Conservation (phyloP, 1,284 basidiomycete genomes). For the Rhodotorula sp. region DNA sequence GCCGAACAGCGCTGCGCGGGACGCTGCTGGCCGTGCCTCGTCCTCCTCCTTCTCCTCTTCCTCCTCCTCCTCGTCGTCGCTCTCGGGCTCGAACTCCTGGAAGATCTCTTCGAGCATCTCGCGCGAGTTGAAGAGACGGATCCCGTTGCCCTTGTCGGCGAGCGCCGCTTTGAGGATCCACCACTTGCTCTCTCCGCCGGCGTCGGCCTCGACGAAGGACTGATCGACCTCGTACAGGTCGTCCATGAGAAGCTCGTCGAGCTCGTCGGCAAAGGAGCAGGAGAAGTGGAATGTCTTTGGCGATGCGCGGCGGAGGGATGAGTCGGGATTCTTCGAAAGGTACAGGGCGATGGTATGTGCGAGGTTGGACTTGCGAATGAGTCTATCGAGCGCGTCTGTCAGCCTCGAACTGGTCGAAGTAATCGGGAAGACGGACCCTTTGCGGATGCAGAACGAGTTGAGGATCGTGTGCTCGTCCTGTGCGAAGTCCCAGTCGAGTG, state of each 20-base stretch:
- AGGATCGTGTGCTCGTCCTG: constrained; percentile 21
- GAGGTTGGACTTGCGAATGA: constrained; percentile 94
- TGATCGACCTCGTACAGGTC: constrained; percentile 85
- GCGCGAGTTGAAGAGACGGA: constrained; percentile 82
- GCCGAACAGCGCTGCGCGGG: constrained; percentile 55
- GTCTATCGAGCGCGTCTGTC: constrained; percentile 35
- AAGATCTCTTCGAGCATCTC: constrained; percentile 76
- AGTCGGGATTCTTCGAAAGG: constrained; percentile 67
- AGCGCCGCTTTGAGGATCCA: constrained; percentile 97
- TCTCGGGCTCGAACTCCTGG: constrained; percentile 72
- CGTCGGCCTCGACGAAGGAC: constrained; percentile 58
- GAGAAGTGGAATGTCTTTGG: constrained; percentile 88
- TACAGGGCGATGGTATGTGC: constrained; percentile 74
- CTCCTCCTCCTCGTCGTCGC: constrained; percentile 52
- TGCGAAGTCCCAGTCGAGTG: constrained; percentile 41
- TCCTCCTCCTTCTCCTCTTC: constrained; percentile 51
- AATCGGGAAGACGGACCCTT: constrained; percentile 45
- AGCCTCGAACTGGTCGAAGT: no score
- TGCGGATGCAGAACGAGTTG: constrained; percentile 44
- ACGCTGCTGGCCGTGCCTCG: constrained; percentile 17
- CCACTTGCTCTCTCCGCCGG: constrained; percentile 59
- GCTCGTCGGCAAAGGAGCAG: constrained; percentile 86
- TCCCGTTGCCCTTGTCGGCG: constrained; percentile 94
- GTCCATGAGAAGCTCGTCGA: constrained; percentile 90
- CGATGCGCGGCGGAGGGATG: constrained; percentile 59